Conservation (phyloP, 805 yeast species). For the Saturnispora ahearnii region DNA sequence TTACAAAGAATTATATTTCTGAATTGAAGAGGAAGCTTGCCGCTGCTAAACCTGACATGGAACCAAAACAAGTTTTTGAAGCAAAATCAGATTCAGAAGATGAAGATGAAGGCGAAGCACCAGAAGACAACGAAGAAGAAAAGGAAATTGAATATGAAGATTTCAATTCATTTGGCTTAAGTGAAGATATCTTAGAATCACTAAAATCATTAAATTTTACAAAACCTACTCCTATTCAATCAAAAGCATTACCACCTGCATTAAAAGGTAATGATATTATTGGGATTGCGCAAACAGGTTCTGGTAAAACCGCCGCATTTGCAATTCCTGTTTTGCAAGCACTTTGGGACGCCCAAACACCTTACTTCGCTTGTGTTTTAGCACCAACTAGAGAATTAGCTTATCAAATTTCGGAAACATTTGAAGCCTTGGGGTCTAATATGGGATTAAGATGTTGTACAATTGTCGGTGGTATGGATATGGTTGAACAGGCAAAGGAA, state of each 20-base stretch:
- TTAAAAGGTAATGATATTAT: conserved; percentile 85
- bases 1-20: conserved; percentile 18
- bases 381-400: conserved; percentile 85
- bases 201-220: conserved; percentile 64
- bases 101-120: conserved; percentile 3
- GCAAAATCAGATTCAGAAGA: conserved; percentile 12
- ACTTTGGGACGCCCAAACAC: conserved; percentile 80
- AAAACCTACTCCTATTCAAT: conserved; percentile 90
- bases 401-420: conserved; percentile 84
- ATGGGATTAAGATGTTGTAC: conserved; percentile 92
- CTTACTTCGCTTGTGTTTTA: conserved; percentile 81
- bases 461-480: conserved; percentile 96
- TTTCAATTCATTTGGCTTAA: conserved; percentile 52
- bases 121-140: conserved; percentile 10
- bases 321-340: conserved; percentile 92
- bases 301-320: conserved; percentile 98
- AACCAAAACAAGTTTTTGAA: conserved; percentile 25
- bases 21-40: conserved; percentile 25
- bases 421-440: conserved; percentile 81
- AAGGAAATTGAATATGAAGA: conserved; percentile 11
- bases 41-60: conserved; percentile 8
- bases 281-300: conserved; percentile 96
- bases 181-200: conserved; percentile 75
- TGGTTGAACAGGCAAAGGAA: conserved; percentile 95
- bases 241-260: conserved; percentile 85